Base-by-base conservation (phyloP, 495 filamentous ascomycete genomes). In the Podospora didyma region DNA sequence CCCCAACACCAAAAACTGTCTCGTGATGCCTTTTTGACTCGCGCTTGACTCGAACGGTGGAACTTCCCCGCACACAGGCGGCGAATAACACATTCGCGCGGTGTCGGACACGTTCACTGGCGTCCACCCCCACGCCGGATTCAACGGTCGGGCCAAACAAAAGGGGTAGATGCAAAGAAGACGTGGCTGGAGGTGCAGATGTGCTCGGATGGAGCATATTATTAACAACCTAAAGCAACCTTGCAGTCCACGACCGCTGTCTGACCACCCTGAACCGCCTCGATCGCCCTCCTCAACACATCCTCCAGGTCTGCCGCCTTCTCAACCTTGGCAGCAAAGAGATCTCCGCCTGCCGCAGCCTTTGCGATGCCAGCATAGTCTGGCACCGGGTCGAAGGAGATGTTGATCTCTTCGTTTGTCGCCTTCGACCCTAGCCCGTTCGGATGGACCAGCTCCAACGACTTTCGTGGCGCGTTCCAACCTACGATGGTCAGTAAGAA, bases 331-430 rank as follows among this genome's bases (percentile, higher is more conserved):
- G 84, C 76, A 37, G 88, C 73, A 72, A 85, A 80, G 34, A 92
- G 49, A 39, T 89, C 79, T 1, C 90, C 90, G 4, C 91, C 92
- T 0, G 88, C 85, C 0, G 92, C 90, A 6, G 92, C 93, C 75
- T 89, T 89, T 0, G 93, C 93, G 56, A 97, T 96, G 11, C 92
- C 93, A 0, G 89, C 76, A 68, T 93, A 97, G 63, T 97, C 92
- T 1, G 93, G 93, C 0, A 83, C 82, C 0, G 93, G 92, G 12
- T 81, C 83, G 66, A 97, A 94, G 2, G 83, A 87, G 68, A 97
- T 96, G 62, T 96, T 95, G 57, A 97, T 78, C 56, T 95, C 93
- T 57, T 89, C 85, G 62, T 94, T 93, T 10, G 82, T 88, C 19
- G 85, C 89, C 56, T 82, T 86, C 7, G 87, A 86, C 1, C 88